Base-by-base conservation (phyloP, 352 stramenopile species). In the Globisporangium lucens region DNA sequence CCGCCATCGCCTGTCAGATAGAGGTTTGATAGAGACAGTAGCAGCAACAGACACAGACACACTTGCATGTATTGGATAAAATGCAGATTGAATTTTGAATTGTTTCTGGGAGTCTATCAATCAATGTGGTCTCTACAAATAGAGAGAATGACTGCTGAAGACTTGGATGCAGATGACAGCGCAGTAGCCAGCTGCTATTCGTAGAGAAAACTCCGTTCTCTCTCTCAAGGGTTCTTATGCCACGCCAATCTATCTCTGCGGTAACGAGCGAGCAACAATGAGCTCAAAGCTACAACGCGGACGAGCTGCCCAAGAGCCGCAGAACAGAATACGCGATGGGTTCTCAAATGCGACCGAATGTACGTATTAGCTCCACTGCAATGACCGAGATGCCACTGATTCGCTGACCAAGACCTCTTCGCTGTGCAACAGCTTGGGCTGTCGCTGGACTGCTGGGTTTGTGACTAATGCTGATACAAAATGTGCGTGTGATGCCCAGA, bases 291-390 rank as follows among this genome's bases (percentile, higher is more conserved):
- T 49, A 17, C 43, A 30, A n/a, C 46, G 13, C 22, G 53, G n/a
- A 49, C 15, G 4, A 24, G 8, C 55, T 6, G 24, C 24, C 1
- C 17, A 22, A 10, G 10, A 24, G 38, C 20, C 13, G 17, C 27
- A 58, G 12, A 68, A 10, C 13, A 49, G 30, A 69, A 59, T 7
- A 63, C 9, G 43, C 27, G 63, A 78, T 82, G 59, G 80, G 76
- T 13, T 80, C 82, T 24, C 75, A 82, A 51, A 91, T 91, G 83
- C 79, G 83, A 27, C 81, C 81, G 36, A 87, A 75, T 56, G 83
- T 89, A 70, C 29, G 79, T 62, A 24, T 20, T 13, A 2, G 8
- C 36, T 43, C 36, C 36, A 43, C 36, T 43, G 10, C 36, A 17
- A 13, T 43, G 36, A 10, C 10, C 30, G 30, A 33, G 30, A 43